Evolutionary conservation across 306 rosid species (phyloP).

Genomic region (Vigna trinervia): DNA sequence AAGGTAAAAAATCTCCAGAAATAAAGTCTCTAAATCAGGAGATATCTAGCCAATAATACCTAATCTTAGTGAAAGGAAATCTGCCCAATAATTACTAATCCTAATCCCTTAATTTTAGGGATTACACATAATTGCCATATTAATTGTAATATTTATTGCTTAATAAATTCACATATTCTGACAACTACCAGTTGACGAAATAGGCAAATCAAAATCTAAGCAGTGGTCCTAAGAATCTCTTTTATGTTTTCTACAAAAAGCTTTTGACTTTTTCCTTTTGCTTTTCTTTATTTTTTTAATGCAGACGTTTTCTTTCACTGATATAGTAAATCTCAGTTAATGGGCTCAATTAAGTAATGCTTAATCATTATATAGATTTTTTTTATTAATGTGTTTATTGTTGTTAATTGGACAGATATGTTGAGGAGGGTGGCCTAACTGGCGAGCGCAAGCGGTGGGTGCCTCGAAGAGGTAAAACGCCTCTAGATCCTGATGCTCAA

Average conservation of each 20-base stretch:
- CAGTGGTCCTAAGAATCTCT: constrained; percentile 28
- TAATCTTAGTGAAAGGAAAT: too few species aligned
- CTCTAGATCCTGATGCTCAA: constrained; percentile 93
- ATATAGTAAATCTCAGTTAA: constrained; percentile 19
- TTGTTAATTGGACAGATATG: constrained; percentile 64
- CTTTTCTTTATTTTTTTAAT: constrained; percentile 33
- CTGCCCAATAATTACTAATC: too few species aligned
- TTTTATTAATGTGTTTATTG: constrained; percentile 31
- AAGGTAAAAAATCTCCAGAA: too few species aligned
- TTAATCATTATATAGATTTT: background rate
- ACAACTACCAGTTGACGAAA: background rate
- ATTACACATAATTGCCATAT: too few species aligned
- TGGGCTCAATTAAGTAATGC: constrained; percentile 28
- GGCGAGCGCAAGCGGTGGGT: constrained; percentile 99
- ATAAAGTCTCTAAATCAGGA: too few species aligned
- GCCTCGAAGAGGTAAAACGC: constrained; percentile 90
- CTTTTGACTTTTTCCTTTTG: background rate
- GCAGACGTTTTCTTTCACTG: constrained; percentile 29
- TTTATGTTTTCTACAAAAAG: constrained; percentile 15
- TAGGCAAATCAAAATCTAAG: constrained; percentile 27
- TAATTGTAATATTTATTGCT: too few species aligned
- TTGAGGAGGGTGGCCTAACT: constrained; percentile 93
- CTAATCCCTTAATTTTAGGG: too few species aligned
- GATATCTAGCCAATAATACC: too few species aligned
- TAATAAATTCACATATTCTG: too few species aligned